Evolutionary conservation across 2,329 filamentous ascomycete genomes (phyloP), one percentile per base, ranked within the genome.

Genomic region (Phoma herbarum): DNA sequence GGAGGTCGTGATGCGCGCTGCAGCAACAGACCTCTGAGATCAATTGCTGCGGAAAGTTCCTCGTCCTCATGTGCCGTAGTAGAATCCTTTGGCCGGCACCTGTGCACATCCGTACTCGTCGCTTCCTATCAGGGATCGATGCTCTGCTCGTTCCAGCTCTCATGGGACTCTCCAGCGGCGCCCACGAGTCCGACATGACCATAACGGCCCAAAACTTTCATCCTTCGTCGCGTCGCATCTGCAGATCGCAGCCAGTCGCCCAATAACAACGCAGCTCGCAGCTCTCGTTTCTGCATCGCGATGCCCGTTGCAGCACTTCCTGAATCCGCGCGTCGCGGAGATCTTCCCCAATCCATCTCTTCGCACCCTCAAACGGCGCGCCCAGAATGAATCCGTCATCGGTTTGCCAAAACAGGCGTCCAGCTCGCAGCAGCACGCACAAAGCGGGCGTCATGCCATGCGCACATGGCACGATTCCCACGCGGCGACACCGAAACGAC

Each of bases 371-470:
- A 37, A 46, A 48, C 22, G 22, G 49, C 11, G 2, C 35, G 9
- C 4, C 2, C 18, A 25, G 18, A 41, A 26, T 58, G 10, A 49
- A 49, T 58, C 28, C 23, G 50, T 50, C 51, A 54, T 31, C n/a
- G 33, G 8, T 16, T 28, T 42, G 14, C 50, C 45, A 45, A 42
- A 54, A 53, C 29, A 29, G 46, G 56, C 16, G 11, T 46, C 45
- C 41, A 50, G 49, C 47, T 46, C 26, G 16, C 23, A 26, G 49
- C 49, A 25, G 23, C 42, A n/a, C 11, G 26, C 25, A 45, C 29
- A 47, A 50, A 44, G 18, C 20, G 31, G 49, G 35, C 22, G 50
- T 45, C 49, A 49, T 58, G 49, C 55, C 55, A 52, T 44, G 49
- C 44, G 49, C 35, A n/a, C 29, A 49, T 48, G 29, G 20, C 48